Conservation (phyloP, 306 rosid genomes). For the Canavalia ensiformis region DNA sequence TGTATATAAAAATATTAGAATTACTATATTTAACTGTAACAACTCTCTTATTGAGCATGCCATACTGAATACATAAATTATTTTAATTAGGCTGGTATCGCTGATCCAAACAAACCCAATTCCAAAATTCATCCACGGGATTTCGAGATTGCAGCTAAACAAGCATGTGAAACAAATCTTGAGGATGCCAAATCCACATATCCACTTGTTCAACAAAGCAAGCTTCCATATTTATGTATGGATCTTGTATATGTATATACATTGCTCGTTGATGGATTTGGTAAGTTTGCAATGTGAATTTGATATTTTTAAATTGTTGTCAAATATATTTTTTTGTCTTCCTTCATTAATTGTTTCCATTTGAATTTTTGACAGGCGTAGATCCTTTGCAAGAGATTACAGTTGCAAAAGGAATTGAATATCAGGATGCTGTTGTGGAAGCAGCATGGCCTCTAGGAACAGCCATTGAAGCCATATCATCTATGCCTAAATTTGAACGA, state of each 20-base stretch:
- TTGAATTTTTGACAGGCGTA: conserved; percentile 55
- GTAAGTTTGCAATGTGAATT: conserved; percentile 40
- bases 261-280: conserved; percentile 78
- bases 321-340: neutral
- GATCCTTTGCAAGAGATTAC: conserved; percentile 75
- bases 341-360: too few species aligned
- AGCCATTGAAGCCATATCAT: conserved; percentile 82
- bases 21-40: neutral
- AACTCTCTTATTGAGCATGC: neutral
- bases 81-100: conserved; percentile 62
- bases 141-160: conserved; percentile 61
- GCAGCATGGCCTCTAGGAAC: conserved; percentile 86
- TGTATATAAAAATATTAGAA: too few species aligned
- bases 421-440: conserved; percentile 63
- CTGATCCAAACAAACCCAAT: conserved; percentile 51
- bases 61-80: neutral
- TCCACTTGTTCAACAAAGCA: conserved; percentile 22
- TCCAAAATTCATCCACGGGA: conserved; percentile 54
- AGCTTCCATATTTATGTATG: conserved; percentile 70
- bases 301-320: neutral
- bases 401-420: conserved; percentile 62
- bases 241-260: conserved; percentile 70
- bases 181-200: conserved; percentile 59
- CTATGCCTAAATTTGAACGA: conserved; percentile 42
- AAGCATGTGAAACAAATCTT: conserved; percentile 61